Percentiles rank a stretch among this genome's conserved stretches.
Evolutionary conservation across 148 eudicot genomes (phyloP).

Genomic region (Rhododendron williamsianum): DNA sequence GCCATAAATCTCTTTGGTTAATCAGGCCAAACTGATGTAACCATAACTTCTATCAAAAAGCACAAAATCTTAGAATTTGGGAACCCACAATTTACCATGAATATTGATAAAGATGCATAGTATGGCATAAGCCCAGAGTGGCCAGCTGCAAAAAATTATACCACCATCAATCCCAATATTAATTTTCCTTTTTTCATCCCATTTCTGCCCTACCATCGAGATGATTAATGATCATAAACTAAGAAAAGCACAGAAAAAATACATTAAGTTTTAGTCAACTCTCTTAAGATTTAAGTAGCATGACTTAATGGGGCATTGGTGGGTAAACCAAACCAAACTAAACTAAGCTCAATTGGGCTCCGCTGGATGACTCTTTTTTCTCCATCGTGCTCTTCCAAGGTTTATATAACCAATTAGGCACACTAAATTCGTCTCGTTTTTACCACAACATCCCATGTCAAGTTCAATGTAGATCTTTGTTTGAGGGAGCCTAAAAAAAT

Average conservation of each 20-base stretch:
- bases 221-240: not conserved
- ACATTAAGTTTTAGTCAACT: not conserved
- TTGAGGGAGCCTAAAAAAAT: not conserved
- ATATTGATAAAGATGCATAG: constrained; percentile 83
- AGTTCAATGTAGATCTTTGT: not conserved
- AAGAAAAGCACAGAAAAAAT: not conserved
- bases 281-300: not conserved
- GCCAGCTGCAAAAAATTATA: constrained; percentile 72
- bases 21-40: not conserved
- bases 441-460: not conserved
- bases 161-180: not conserved
- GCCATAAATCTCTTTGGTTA: not conserved
- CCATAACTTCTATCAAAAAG: not conserved
- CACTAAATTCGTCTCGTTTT: not conserved
- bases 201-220: not conserved
- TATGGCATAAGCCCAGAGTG: constrained; percentile 94
- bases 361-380: not conserved
- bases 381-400: not conserved
- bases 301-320: not conserved
- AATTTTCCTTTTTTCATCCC: not conserved
- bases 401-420: not conserved
- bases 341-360: not conserved
- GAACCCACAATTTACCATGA: constrained; percentile 49
- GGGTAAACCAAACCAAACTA: not conserved
- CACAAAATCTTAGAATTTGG: not conserved